Evolutionary conservation across 192 early-diverging fungal genomes (phyloP), one percentile per base, ranked within the genome.

Genomic region (Cetraspora pellucida): DNA sequence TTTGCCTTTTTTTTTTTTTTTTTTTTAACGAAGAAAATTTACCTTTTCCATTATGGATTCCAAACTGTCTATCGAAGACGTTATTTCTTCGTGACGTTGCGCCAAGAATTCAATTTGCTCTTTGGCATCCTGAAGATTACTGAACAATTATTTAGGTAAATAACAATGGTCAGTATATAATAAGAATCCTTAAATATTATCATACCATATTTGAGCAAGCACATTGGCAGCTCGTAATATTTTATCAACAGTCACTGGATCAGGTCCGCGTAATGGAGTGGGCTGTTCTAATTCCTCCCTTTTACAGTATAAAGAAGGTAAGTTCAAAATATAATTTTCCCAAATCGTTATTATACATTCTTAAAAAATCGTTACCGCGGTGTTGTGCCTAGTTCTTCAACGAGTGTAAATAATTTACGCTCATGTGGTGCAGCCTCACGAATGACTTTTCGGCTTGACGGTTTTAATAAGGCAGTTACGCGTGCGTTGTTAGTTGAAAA

Each of bases 21-120:
- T 11, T 54, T 54, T 21, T 27, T 1, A 1, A 73, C 5, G 59
- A 37, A 10, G 49, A 17, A 13, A 21, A 54, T 10, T 7, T 54
- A 23, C 74, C 30, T 76, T 76, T 64, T 76, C 17, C 25, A 13
- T 54, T 28, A 76, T 76, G 19, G 74, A 66, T 57, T 76, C 74
- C 28, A 76, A 49, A 54, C 61, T 66, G 54, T 76, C 74, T 54
- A 76, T 76, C 31, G 74, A 76, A 13, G 74, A 76, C 13, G 74
- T 76, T 19, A 76, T 66, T 44, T 76, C 74, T 76, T 76, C 74
- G 31, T 76, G 17, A 11, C 64, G 61, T 30, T 76, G 63, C 13
- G 54, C 43, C 25, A 76, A 44, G 3, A 27, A 25, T 44, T 54
- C n/a, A 8, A 76, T 76, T 44, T 52, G 27, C 2, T 64, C 47